A percentile compares a stretch with the other conserved stretches of the same genome.
These are phyloP conservation scores for Ambrosiella beaveri DNA, from an alignment of 2,329 filamentous ascomycete species.

Conservation along the genomic window DNA sequence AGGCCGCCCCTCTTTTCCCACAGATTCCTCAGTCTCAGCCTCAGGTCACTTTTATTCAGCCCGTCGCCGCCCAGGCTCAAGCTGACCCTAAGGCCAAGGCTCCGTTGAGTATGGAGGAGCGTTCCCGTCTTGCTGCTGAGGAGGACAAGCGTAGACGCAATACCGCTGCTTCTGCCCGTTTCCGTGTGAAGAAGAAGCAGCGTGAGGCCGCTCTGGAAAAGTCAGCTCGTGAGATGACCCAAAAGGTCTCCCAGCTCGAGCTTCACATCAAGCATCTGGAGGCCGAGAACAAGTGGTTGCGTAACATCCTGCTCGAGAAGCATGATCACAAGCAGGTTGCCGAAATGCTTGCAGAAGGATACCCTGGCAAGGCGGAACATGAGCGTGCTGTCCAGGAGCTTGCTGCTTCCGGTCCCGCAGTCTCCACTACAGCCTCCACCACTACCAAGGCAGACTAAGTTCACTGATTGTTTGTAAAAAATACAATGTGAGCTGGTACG, in stretches of 20 bases:
- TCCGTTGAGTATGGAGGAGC: slow-evolving; percentile 46
- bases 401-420: background rate
- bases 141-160: slow-evolving; percentile 83
- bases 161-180: slow-evolving; percentile 73
- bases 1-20: slow-evolving; percentile 31
- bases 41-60: slow-evolving; percentile 9
- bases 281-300: slow-evolving; percentile 68
- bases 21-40: slow-evolving; percentile 19
- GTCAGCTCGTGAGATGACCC: slow-evolving; percentile 65
- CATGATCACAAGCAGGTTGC: slow-evolving; percentile 44
- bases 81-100: slow-evolving; percentile 26
- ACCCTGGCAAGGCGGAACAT: slow-evolving; percentile 18
- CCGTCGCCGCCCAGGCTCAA: slow-evolving; percentile 21
- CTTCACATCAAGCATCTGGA: slow-evolving; percentile 59
- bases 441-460: background rate
- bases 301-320: slow-evolving; percentile 67
- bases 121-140: slow-evolving; percentile 57
- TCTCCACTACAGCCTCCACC: background rate
- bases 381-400: slow-evolving; percentile 5
- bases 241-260: slow-evolving; percentile 60
- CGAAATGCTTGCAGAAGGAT: slow-evolving; percentile 32
- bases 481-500: background rate
- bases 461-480: too few species aligned
- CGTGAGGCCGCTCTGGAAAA: slow-evolving; percentile 72
- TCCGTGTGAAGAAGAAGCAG: slow-evolving; percentile 93